phyloP scores from a whole-genome alignment of 352 stramenopile species.

The Phytophthora chlamydospora region DNA sequence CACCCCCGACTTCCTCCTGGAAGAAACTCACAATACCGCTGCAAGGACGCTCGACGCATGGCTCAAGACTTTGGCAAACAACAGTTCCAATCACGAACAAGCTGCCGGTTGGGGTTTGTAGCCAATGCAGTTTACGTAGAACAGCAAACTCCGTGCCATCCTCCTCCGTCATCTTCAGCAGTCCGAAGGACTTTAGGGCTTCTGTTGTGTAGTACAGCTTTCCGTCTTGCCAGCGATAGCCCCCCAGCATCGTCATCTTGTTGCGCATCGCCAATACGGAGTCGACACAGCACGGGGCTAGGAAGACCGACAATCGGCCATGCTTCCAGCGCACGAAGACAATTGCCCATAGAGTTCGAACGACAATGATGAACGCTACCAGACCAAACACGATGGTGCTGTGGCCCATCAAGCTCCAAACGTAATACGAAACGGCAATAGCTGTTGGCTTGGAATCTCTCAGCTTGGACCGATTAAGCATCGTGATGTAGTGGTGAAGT shows the following conservation, averaged over 20 bases:
- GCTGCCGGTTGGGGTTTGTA: neutral
- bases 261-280: slow-evolving; percentile 2
- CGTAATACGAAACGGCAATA: slow-evolving; percentile 11
- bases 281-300: slow-evolving; percentile 9
- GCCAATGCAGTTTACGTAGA: neutral
- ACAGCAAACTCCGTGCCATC: neutral
- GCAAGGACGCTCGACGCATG: neutral
- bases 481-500: slow-evolving; percentile 4
- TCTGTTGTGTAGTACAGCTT: slow-evolving; percentile 14
- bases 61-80: neutral
- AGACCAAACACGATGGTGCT: slow-evolving; percentile 10
- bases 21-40: neutral
- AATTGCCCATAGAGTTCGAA: slow-evolving; percentile 8
- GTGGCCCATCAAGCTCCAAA: slow-evolving; percentile 15
- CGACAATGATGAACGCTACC: neutral
- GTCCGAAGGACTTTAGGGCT: slow-evolving; percentile 10
- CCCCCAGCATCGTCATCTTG: slow-evolving; percentile 15
- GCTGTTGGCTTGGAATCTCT: neutral
- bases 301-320: slow-evolving; percentile 1
- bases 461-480: slow-evolving; percentile 10
- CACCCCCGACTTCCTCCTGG: neutral
- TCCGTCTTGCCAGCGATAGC: slow-evolving; percentile 2
- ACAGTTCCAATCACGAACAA: slow-evolving; percentile 5
- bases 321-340: slow-evolving; percentile 17
- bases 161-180: slow-evolving; percentile 10